Evolutionary conservation across 139 green algal genomes (phyloP).

Genomic region (Closterium sp.): DNA sequence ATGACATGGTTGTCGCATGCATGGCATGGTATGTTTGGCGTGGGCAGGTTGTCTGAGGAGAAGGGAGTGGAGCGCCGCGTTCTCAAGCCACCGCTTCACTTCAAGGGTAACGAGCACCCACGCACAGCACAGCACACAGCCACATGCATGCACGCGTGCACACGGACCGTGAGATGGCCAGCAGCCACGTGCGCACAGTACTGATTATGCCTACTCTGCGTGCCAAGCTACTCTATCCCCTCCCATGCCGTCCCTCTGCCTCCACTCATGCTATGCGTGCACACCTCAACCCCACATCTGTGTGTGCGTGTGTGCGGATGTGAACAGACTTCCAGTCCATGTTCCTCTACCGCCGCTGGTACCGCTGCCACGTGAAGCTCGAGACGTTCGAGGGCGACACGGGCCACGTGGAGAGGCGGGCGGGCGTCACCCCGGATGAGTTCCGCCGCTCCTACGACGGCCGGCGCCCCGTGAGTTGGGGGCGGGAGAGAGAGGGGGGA

Average conservation of each 20-base stretch:
- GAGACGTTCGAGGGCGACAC: not conserved
- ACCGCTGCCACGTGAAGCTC: slow-evolving; percentile 45
- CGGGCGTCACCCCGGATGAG: not conserved
- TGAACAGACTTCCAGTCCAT: slow-evolving; percentile 34
- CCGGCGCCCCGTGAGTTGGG: not conserved
- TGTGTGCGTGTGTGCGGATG: too few species aligned
- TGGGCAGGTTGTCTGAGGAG: slow-evolving; percentile 7
- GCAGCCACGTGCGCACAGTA: too few species aligned
- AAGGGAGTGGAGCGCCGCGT: slow-evolving; percentile 3
- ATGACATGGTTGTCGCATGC: not conserved
- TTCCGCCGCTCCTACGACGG: slow-evolving; percentile 16
- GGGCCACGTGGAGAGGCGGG: slow-evolving; percentile 1
- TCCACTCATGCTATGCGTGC: too few species aligned
- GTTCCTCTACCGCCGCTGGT: slow-evolving; percentile 45
- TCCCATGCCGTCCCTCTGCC: too few species aligned
- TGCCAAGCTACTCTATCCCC: not conserved
- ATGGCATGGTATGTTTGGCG: not conserved
- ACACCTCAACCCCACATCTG: not conserved
- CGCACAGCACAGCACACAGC: not conserved
- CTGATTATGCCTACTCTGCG: too few species aligned
- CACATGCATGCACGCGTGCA: not conserved
- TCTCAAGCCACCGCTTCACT: slow-evolving; percentile 8
- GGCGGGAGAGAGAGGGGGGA: too few species aligned
- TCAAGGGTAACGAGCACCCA: not conserved
- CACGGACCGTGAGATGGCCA: too few species aligned